phyloP scores from a whole-genome alignment of 352 stramenopile species.

The Blastocystis sp. region DNA sequence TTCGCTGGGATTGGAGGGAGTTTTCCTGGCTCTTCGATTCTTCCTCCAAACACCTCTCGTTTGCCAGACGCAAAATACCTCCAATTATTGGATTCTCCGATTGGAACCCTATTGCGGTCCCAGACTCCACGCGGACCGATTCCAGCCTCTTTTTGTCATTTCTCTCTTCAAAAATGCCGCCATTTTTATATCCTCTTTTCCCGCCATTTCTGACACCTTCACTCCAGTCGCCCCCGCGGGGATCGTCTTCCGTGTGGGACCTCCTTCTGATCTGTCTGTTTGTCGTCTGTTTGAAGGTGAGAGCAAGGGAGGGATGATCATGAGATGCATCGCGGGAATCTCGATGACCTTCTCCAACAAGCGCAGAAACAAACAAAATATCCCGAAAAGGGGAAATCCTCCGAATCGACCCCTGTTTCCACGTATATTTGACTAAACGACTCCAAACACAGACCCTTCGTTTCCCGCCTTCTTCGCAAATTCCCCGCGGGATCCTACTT shows the following conservation, averaged over 20 bases:
- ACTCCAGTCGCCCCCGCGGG: background rate
- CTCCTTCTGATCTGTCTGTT: background rate
- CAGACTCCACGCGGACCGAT: background rate
- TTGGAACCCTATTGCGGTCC: background rate
- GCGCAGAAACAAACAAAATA: background rate
- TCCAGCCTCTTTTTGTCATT: conserved; percentile 18
- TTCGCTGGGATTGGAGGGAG: background rate
- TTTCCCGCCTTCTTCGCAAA: too few relatives aligned
- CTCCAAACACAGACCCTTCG: too few relatives aligned
- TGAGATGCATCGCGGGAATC: background rate
- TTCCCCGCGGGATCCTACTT: too few relatives aligned
- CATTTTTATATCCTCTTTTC: background rate
- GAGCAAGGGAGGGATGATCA: background rate
- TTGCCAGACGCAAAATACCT: background rate
- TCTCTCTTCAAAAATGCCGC: background rate
- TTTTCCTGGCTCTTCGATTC: background rate
- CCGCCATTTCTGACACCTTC: background rate
- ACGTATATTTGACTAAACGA: too few relatives aligned
- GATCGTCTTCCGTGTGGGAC: conserved; percentile 5
- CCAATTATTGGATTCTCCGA: background rate
- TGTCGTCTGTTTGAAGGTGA: background rate
- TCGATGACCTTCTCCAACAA: background rate
- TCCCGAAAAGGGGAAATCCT: background rate
- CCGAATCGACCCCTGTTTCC: too few relatives aligned
- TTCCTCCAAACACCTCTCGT: conserved; percentile 24